Evolutionary conservation across 495 filamentous ascomycete genomes (phyloP).

Genomic region (Tuber microsphaerosporum): DNA sequence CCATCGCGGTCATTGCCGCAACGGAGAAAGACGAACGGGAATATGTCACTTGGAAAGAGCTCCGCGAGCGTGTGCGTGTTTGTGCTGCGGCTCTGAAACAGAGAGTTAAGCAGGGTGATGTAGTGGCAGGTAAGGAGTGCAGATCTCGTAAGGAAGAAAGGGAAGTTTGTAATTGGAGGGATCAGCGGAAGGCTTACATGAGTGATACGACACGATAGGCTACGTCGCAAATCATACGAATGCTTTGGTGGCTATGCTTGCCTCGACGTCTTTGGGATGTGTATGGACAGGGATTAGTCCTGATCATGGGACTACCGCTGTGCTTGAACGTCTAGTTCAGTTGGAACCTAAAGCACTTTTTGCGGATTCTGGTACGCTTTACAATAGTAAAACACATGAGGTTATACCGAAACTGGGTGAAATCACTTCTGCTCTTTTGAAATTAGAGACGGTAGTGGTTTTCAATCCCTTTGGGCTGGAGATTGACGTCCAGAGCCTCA

Average conservation of each 20-base stretch:
- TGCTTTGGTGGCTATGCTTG: conserved; percentile 78
- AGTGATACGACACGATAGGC: conserved; percentile 45
- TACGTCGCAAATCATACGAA: conserved; percentile 82
- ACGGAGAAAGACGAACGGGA: conserved; percentile 69
- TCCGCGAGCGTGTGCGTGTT: conserved; percentile 66
- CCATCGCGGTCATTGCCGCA: conserved; percentile 63
- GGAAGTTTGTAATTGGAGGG: background rate
- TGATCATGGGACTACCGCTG: conserved; percentile 52
- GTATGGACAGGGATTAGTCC: conserved; percentile 76
- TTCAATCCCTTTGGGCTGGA: conserved; percentile 51
- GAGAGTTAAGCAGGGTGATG: conserved; percentile 59
- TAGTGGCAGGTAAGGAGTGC: conserved; percentile 53
- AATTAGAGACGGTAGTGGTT: conserved; percentile 60
- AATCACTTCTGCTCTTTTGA: conserved; percentile 57
- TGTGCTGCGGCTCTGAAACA: conserved; percentile 65
- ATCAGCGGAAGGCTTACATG: conserved; percentile 3
- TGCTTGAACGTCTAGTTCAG: conserved; percentile 74
- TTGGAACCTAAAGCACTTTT: conserved; percentile 75
- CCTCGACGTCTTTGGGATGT: conserved; percentile 70
- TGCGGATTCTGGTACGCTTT: conserved; percentile 75
- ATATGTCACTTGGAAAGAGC: conserved; percentile 68
- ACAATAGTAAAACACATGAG: conserved; percentile 78
- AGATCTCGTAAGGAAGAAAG: background rate
- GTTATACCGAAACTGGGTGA: conserved; percentile 64
- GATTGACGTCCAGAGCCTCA: conserved; percentile 18